Conservation (phyloP, 768 basidiomycete genomes). For the Podaxis sp. region DNA sequence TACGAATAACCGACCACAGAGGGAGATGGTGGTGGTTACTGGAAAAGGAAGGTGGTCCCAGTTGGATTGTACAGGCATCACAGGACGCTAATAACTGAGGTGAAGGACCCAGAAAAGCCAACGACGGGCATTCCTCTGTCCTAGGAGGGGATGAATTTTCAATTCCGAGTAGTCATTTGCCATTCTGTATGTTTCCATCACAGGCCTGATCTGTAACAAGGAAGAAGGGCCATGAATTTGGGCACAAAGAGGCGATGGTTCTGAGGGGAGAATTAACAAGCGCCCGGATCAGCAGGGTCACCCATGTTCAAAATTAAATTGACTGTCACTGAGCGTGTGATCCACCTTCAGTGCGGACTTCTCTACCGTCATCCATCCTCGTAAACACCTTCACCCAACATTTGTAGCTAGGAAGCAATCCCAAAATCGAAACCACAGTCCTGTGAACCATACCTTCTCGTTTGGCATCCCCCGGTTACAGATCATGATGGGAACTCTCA, state of each 20-base stretch:
- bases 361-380: neutral
- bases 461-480: no score
- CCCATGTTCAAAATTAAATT: no score
- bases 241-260: neutral
- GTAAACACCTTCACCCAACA: neutral
- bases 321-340: no score
- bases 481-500: no score
- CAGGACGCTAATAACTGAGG: slow-evolving; percentile 4
- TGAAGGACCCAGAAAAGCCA: slow-evolving; percentile 9
- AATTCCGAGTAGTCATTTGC: neutral
- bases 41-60: no score
- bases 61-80: slow-evolving; percentile 4
- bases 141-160: neutral
- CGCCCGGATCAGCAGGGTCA: neutral
- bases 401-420: neutral
- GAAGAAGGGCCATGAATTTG: neutral
- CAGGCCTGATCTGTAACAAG: neutral
- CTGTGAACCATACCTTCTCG: neutral
- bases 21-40: no score
- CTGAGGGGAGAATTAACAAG: neutral
- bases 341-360: no score
- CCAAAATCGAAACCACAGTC: neutral
- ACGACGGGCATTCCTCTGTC: slow-evolving; percentile 3
- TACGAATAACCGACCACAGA: no score
- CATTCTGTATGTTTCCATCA: neutral